phyloP scores from a whole-genome alignment of 495 filamentous ascomycete species.

The Physcia stellaris region DNA sequence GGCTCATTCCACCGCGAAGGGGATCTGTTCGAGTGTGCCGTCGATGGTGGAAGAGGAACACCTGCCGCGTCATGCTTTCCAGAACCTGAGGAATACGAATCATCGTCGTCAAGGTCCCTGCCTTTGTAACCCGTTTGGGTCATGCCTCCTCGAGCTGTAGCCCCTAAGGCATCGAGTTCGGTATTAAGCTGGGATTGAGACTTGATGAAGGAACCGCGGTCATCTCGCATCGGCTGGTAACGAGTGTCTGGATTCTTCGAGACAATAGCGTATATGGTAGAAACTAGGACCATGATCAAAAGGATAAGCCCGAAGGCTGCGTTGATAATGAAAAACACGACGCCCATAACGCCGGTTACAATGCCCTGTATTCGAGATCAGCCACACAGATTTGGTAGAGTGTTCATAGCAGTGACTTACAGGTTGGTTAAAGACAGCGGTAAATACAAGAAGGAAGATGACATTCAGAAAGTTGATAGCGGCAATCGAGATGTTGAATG shows the following conservation, averaged over 20 bases:
- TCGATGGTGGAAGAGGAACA: slow-evolving; percentile 26
- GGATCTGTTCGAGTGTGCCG: slow-evolving; percentile 18
- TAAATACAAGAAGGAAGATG: slow-evolving; percentile 75
- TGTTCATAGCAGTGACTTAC: slow-evolving; percentile 32
- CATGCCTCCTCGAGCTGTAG: slow-evolving; percentile 74
- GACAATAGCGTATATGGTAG: slow-evolving; percentile 67
- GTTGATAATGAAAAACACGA: slow-evolving; percentile 87
- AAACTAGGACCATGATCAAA: slow-evolving; percentile 74
- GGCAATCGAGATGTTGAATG: slow-evolving; percentile 88
- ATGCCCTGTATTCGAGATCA: slow-evolving; percentile 43
- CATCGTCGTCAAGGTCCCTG: slow-evolving; percentile 60
- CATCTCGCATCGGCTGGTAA: slow-evolving; percentile 94
- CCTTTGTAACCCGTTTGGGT: slow-evolving; percentile 56
- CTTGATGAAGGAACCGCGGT: slow-evolving; percentile 96
- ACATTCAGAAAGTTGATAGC: slow-evolving; percentile 83
- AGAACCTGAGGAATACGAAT: slow-evolving; percentile 48
- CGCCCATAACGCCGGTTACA: slow-evolving; percentile 85
- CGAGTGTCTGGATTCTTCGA: slow-evolving; percentile 93
- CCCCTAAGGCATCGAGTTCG: slow-evolving; percentile 85
- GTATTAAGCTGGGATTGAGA: slow-evolving; percentile 80
- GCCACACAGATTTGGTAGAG: too few species aligned
- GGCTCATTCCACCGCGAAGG: slow-evolving; percentile 17
- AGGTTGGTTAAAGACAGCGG: slow-evolving; percentile 75
- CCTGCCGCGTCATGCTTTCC: slow-evolving; percentile 19
- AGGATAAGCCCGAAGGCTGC: slow-evolving; percentile 77